Base-by-base conservation (phyloP, 257 asterid species). In the Jasminum sambac region DNA sequence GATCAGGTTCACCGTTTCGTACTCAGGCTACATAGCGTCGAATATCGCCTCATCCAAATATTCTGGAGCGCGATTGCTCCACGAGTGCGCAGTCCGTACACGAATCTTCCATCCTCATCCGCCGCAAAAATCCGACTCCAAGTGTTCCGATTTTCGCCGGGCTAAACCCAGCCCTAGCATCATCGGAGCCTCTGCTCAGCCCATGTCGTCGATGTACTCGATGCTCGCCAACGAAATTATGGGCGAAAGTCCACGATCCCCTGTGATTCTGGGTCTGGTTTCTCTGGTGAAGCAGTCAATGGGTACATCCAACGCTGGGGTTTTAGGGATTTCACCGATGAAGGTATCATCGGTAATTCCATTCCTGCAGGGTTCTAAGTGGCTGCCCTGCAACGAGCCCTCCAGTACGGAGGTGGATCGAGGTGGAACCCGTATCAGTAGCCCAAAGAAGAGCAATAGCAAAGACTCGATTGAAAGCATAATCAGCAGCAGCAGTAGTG, bases 21-120 rank as follows among this genome's bases (percentile, higher is more conserved):
- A 79, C 84, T 89, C 97, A 77, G 96, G 95, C 79, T 85, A 83
- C 73, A 55, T 89, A 41, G 93, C 96, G 75, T 85, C 90, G 55
- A 85, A 80, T 73, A 46, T 91, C 44, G 83, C 85, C 37, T 76
- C 85, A 68, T 83, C 81, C 10, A 85, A 82, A 63, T 82, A 74
- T 72, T 71, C 80, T 19, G 85, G 80, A 50, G 76, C 86, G 65
- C 89, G 91, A 21, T 79, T 85, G 77, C 30, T 91, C 59, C 79
- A 89, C 64, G 98, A 89, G 21, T 85, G 79, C 68, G 77, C 79
- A 0, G 64, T 52, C 26, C 80, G 84, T 26, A 77, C 88, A 11
- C 72, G 86, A 0, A 6, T 82, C 68, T 76, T 89, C 48, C 85
- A 82, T 10, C 82, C 74, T 63, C 26, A 78, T 14, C 66, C 85